Percentiles rank a stretch among this genome's conserved stretches.
Conservation (phyloP, 257 asterid species). For the Dorcoceras hygrometricum region DNA sequence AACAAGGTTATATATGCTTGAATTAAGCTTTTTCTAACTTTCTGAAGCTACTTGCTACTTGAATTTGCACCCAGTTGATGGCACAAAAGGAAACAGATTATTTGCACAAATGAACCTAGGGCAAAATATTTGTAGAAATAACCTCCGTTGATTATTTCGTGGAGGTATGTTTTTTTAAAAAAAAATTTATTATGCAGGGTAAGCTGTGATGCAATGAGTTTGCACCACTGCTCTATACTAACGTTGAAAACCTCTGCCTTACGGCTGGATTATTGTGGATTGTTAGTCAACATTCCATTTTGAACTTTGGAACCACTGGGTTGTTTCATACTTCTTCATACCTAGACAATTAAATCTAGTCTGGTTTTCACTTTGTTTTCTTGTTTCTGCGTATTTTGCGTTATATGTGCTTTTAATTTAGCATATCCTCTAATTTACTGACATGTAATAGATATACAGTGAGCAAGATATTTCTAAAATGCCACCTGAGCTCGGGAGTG, state of each 20-base stretch:
- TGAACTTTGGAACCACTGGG: neutral
- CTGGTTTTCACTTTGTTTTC: neutral
- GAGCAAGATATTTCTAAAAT: constrained; percentile 77
- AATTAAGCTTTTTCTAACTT: neutral
- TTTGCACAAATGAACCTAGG: neutral
- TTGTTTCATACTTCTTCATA: neutral
- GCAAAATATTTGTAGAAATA: too few species aligned
- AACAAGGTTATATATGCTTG: constrained; percentile 56
- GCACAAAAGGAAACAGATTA: neutral
- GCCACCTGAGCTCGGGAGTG: constrained; percentile 94
- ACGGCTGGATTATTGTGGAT: neutral
- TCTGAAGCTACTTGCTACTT: neutral
- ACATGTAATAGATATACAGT: constrained; percentile 55
- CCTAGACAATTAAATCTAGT: neutral
- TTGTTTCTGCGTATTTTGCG: constrained; percentile 14
- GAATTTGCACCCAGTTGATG: neutral
- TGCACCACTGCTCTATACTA: too few species aligned
- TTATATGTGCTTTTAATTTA: neutral
- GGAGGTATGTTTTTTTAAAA: neutral
- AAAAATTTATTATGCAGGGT: neutral
- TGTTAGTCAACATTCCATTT: neutral
- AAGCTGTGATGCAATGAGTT: neutral
- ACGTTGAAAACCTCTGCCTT: too few species aligned
- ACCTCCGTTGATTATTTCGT: neutral
- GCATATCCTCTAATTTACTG: neutral